Evolutionary conservation across 768 basidiomycete genomes (phyloP), one percentile per base, ranked within the genome.

Genomic region (Boletus huronensis): DNA sequence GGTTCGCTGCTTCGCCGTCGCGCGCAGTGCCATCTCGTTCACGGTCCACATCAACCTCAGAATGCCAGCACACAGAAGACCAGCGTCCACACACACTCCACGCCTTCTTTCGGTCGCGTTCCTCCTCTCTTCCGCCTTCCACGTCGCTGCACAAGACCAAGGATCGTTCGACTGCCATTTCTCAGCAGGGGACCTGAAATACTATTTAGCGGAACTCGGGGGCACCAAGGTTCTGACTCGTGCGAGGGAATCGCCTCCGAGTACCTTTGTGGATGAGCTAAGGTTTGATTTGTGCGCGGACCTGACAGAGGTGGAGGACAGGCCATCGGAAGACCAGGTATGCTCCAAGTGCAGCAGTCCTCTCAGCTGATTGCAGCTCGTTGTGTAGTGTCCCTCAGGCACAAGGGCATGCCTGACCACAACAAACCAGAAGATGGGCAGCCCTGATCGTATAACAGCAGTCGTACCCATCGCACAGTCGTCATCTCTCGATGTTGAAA

Each of bases 391-490:
- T 72, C 69, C 79, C 19, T 50, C 66, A 21, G 87, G 83, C 23
- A 88, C 89, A 45, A 77, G 85, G 62, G 88, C 83, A 46, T 95
- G 93, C 71, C 73, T 92, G 29, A 86, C 82, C 5, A 81, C 79
- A 61, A 79, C 76, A 32, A 91, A 92, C 62, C 61, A 73, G 60
- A 90, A 88, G 69, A 59, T 66, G 1, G 77, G 74, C 21, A 68
- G 75, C 38, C 51, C 73, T 3, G 85, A 89, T 58, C 79, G 89
- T 48, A 70, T 94, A 62, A 74, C 83, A 26, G 75, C 82, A 29
- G 88, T 92, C n/a, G 82, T 94, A 51, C 84, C 90, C n/a, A 63
- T 93, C 29, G 88, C 84, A 9, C 74, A 77, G 57, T 68, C 68
- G 0, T 61, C 67, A 11, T 55, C 51, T 35, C 65, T 72, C 26